Evolutionary conservation across 148 eudicot species (phyloP), one percentile per base, ranked within the genome.

Genomic region (Polygonum maritimum): DNA sequence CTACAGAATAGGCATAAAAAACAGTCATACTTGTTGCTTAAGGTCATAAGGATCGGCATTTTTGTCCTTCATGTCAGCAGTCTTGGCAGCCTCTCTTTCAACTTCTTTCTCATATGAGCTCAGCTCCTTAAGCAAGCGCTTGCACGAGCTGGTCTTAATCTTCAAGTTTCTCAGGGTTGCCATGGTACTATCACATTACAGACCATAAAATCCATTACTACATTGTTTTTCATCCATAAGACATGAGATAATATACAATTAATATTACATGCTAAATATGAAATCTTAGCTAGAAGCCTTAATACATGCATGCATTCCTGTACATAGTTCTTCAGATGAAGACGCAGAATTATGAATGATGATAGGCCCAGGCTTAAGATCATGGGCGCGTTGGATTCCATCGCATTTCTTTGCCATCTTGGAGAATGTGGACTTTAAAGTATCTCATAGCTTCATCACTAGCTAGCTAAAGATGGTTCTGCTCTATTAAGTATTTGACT

Each of bases 21-120:
- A 0, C 2, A 60, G 14, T 21, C 15, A 52, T 77, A 89, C 97
- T 94, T 95, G 99, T 75, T 95, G 97, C 81, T 95, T 95, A 79
- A 92, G 92, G 78, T 95, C 98, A 82, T 95, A 95, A 54, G 91
- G 98, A 73, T 95, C 98, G 69, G 98, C 97, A 18, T 87, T 86
- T 54, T 88, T 91, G 78, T 87, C 97, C 84, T 95, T 92, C 99
- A 95, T 95, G 48, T 87, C 94, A 73, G 97, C 86, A 52, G 92
- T 92, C 86, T 92, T 95, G 49, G 97, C 94, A 73, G 94, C 87
- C 86, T 92, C 98, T 75, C 86, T 86, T 79, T 95, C 96, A 73
- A 95, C 96, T 83, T 95, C 98, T 80, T 90, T 89, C 90, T 95
- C 91, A 79, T 94, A 94, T 8, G 90, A 90, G 71, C 85, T 84